Evolutionary conservation across 257 asterid genomes (phyloP), one percentile per base, ranked within the genome.

Genomic region (Solanum tarijense): DNA sequence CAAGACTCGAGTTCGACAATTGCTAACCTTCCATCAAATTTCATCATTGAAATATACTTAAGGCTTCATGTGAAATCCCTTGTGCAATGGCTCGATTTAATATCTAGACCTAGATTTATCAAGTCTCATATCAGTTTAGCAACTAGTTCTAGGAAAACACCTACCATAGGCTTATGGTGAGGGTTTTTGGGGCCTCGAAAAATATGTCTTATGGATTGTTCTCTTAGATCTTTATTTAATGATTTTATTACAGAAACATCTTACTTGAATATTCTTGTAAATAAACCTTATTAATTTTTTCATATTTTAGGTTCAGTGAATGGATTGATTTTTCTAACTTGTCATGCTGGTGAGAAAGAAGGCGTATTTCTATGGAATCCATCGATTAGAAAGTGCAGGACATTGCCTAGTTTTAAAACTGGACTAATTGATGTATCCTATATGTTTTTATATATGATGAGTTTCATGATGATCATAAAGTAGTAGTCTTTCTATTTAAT

Each of bases 91-190:
- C 68, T 58, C 11, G 34, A 65, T 25, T 65, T 65, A 25, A 25
- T 65, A 11, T 0, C 55, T 46, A 12, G 18, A 12, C 18, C 6
- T 12, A 46, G 55, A 46, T 93, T 94, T 88, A 76, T 79, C 89
- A 86, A 87, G 84, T 23, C 88, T 89, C 94, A 92, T 79, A 90
- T 91, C 87, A 27, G 52, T 29, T n/a, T 66, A 58, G 60, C 90
- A 0, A 86, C 46, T 32, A 34, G 41, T 6, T 13, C 9, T 12
- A 46, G 55, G 18, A 46, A 46, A 46, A 46, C 55, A 46, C 55
- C 55, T 46, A 13, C 18, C 39, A 86, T 82, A 87, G 88, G 71
- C 62, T 78, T 13, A 46, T 46, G 55, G 55, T 46, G 55, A 46
- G 55, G 55, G 7, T 46, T 46, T 46, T 46, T 4, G 6, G 18